These are phyloP conservation scores for Lactifluus echinatus DNA, from an alignment of 768 basidiomycete genomes.

Conservation along the genomic window DNA sequence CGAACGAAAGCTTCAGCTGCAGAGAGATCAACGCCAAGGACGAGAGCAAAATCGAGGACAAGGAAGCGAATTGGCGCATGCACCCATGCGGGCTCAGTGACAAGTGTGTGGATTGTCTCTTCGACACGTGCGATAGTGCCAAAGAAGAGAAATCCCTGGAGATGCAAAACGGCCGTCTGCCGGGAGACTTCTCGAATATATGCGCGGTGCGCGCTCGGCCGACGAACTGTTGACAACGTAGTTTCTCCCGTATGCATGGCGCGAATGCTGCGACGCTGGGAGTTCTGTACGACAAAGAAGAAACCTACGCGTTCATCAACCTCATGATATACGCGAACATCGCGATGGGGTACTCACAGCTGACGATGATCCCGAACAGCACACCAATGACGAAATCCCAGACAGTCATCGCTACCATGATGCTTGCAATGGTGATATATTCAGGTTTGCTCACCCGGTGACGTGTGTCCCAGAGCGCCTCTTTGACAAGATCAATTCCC, in stretches of 20 bases:
- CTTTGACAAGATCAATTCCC: slow-evolving; percentile 89
- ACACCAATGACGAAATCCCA: slow-evolving; percentile 96
- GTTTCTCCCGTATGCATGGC: slow-evolving; percentile 74
- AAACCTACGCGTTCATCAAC: slow-evolving; percentile 43
- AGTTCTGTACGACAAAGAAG: slow-evolving; percentile 97
- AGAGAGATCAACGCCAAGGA: slow-evolving; percentile 88
- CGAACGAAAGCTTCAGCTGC: slow-evolving; percentile 93
- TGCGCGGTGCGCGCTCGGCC: slow-evolving; percentile 78
- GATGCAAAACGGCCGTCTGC: slow-evolving; percentile 78
- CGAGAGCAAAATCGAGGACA: slow-evolving; percentile 78
- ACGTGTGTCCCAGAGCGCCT: slow-evolving; percentile 93
- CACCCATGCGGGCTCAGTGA: slow-evolving; percentile 64
- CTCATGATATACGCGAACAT: not conserved
- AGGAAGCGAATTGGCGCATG: slow-evolving; percentile 80
- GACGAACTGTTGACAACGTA: slow-evolving; percentile 83
- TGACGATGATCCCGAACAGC: slow-evolving; percentile 83
- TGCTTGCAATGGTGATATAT: slow-evolving; percentile 76
- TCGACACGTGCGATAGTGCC: slow-evolving; percentile 91
- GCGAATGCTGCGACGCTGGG: slow-evolving; percentile 76
- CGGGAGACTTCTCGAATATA: slow-evolving; percentile 90
- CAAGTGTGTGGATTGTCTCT: slow-evolving; percentile 67
- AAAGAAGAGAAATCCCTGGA: slow-evolving; percentile 91
- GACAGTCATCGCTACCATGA: slow-evolving; percentile 86
- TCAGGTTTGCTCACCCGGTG: slow-evolving; percentile 79
- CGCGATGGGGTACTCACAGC: slow-evolving; percentile 45